phyloP scores from a whole-genome alignment of 164 flowering plant genomes.

The Saururus chinensis region DNA sequence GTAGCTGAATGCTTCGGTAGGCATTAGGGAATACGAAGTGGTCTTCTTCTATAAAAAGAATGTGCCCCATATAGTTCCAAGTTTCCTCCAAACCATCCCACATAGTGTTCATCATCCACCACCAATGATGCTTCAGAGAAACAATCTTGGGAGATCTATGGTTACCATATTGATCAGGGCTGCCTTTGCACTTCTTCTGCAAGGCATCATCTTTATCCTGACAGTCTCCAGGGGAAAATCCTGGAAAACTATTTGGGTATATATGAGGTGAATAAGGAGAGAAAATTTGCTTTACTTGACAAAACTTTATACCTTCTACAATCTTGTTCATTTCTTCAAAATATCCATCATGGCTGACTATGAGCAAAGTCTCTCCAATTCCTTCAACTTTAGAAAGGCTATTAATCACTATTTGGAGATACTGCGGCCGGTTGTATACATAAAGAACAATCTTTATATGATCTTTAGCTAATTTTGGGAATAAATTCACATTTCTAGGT shows the following conservation, averaged over 20 bases:
- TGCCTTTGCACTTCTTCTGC: slow-evolving; percentile 47
- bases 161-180: slow-evolving; percentile 85
- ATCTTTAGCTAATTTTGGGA: slow-evolving; percentile 45
- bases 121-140: slow-evolving; percentile 96
- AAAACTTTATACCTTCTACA: slow-evolving; percentile 60
- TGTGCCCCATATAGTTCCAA: slow-evolving; percentile 44
- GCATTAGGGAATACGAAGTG: slow-evolving; percentile 90
- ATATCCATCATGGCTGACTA: slow-evolving; percentile 90
- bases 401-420: slow-evolving; percentile 55
- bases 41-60: slow-evolving; percentile 92
- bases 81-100: slow-evolving; percentile 93
- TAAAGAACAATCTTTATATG: slow-evolving; percentile 71
- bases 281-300: slow-evolving; percentile 90
- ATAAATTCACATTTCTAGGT: slow-evolving; percentile 64
- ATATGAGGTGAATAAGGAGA: slow-evolving; percentile 84
- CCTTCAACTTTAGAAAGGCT: slow-evolving; percentile 72
- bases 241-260: slow-evolving; percentile 68
- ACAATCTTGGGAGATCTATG: slow-evolving; percentile 85
- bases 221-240: slow-evolving; percentile 55
- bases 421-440: slow-evolving; percentile 88
- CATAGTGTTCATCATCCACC: slow-evolving; percentile 99
- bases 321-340: slow-evolving; percentile 79
- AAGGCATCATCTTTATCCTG: slow-evolving; percentile 45
- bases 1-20: slow-evolving; percentile 60
- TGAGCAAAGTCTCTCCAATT: slow-evolving; percentile 62